Conservation (phyloP, 495 filamentous ascomycete genomes). For the Cairneyella variabilis region DNA sequence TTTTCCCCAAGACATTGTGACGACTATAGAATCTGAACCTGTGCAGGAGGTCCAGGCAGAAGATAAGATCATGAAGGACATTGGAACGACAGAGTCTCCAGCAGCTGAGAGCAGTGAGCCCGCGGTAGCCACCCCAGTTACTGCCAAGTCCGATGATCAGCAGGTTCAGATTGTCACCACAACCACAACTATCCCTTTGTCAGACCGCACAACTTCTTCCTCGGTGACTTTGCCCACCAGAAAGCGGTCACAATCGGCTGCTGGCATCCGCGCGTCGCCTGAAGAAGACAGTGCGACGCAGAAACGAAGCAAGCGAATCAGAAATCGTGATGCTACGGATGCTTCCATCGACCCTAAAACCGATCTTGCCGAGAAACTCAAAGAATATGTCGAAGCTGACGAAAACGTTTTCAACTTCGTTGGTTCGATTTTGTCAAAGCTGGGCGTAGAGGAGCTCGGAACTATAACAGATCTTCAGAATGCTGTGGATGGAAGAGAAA, state of each 20-base stretch:
- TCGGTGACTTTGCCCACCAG: slow-evolving; percentile 32
- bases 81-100: slow-evolving; percentile 29
- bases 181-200: slow-evolving; percentile 21
- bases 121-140: slow-evolving; percentile 23
- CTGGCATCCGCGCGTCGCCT: slow-evolving; percentile 49
- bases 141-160: slow-evolving; percentile 12
- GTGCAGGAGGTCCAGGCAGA: slow-evolving; percentile 3
- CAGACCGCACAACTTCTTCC: slow-evolving; percentile 13
- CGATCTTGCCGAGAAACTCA: slow-evolving; percentile 67
- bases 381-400: slow-evolving; percentile 66
- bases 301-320: slow-evolving; percentile 77
- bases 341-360: slow-evolving; percentile 67
- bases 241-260: slow-evolving; percentile 63
- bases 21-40: slow-evolving; percentile 1
- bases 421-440: slow-evolving; percentile 59
- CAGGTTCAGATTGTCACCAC: slow-evolving; percentile 14
- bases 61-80: slow-evolving; percentile 30
- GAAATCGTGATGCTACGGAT: slow-evolving; percentile 73
- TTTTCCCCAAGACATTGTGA: slow-evolving; percentile 7
- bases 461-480: slow-evolving; percentile 38
- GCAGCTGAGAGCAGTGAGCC: slow-evolving; percentile 44
- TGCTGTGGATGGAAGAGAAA: slow-evolving; percentile 21
- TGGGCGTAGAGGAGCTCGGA: slow-evolving; percentile 55
- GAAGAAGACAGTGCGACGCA: slow-evolving; percentile 59
- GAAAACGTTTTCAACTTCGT: slow-evolving; percentile 70